Evolutionary conservation across 78 protist genomes (phyloP).

Genomic region (Dictyostelium purpureum): DNA sequence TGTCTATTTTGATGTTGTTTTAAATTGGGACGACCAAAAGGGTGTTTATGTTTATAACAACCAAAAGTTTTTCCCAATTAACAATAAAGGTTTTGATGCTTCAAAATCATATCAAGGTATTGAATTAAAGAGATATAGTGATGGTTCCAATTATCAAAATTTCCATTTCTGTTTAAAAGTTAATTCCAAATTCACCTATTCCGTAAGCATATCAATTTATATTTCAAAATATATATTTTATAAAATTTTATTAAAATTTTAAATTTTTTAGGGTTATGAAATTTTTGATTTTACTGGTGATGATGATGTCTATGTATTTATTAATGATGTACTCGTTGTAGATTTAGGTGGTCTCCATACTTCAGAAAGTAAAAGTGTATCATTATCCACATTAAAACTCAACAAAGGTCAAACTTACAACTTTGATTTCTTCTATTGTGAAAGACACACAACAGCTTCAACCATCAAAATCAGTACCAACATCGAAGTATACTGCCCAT

Average conservation of each 20-base stretch:
- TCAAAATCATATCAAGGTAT: too few relatives aligned
- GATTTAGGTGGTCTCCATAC: slow-evolving; percentile 72
- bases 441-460: slow-evolving; percentile 49
- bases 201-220: not conserved
- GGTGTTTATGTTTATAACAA: not conserved
- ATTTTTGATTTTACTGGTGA: slow-evolving; percentile 59
- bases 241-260: too few relatives aligned
- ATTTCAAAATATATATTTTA: too few relatives aligned
- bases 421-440: slow-evolving; percentile 81
- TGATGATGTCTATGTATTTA: slow-evolving; percentile 79
- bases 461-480: not conserved
- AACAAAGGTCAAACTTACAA: slow-evolving; percentile 3
- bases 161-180: slow-evolving; percentile 5
- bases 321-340: slow-evolving; percentile 41
- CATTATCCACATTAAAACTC: not conserved
- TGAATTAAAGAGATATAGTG: not conserved
- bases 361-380: too few relatives aligned
- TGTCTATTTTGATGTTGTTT: not conserved
- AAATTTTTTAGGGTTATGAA: not conserved
- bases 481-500: slow-evolving; percentile 4
- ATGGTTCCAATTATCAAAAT: not conserved
- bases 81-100: not conserved
- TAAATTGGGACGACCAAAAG: not conserved
- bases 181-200: too few relatives aligned
- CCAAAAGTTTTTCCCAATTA: not conserved